Conservation (phyloP, 768 basidiomycete species). For the Tricholoma hemisulphureum region DNA sequence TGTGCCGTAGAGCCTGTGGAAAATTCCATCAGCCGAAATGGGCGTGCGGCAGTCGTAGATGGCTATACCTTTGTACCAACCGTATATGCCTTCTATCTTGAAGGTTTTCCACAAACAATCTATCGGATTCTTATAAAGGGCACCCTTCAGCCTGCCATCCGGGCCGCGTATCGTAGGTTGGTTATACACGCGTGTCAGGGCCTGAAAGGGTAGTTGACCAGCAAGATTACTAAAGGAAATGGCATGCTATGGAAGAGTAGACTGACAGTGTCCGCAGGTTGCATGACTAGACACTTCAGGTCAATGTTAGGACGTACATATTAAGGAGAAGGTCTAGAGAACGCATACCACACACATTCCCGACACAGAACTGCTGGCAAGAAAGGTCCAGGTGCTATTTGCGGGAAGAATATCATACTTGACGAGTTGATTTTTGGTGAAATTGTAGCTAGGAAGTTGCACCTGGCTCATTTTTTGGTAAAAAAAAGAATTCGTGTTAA, state of each 20-base stretch:
- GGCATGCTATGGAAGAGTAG: neutral
- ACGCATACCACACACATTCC: conserved; percentile 85
- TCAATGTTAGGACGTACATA: neutral
- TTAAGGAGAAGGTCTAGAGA: neutral
- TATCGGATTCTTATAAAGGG: conserved; percentile 86
- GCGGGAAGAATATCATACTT: conserved; percentile 65
- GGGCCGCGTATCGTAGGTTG: conserved; percentile 77
- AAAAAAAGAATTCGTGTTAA: neutral
- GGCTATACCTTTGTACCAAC: conserved; percentile 88
- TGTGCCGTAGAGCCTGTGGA: conserved; percentile 84
- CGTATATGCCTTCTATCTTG: conserved; percentile 81
- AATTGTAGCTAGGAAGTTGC: conserved; percentile 94
- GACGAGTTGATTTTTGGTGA: conserved; percentile 81
- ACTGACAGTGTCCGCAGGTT: conserved; percentile 83
- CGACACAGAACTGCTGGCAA: conserved; percentile 85
- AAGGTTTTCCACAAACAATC: conserved; percentile 98
- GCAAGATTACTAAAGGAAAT: neutral
- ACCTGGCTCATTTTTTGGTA: conserved; percentile 48
- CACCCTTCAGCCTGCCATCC: conserved; percentile 69
- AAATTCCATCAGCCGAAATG: neutral
- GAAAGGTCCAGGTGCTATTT: conserved; percentile 82
- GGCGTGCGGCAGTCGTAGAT: neutral
- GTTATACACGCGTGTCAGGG: conserved; percentile 94
- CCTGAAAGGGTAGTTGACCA: conserved; percentile 39
- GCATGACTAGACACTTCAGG: conserved; percentile 82